phyloP scores from a whole-genome alignment of 768 basidiomycete genomes.

The Auricularia auricula-judae region DNA sequence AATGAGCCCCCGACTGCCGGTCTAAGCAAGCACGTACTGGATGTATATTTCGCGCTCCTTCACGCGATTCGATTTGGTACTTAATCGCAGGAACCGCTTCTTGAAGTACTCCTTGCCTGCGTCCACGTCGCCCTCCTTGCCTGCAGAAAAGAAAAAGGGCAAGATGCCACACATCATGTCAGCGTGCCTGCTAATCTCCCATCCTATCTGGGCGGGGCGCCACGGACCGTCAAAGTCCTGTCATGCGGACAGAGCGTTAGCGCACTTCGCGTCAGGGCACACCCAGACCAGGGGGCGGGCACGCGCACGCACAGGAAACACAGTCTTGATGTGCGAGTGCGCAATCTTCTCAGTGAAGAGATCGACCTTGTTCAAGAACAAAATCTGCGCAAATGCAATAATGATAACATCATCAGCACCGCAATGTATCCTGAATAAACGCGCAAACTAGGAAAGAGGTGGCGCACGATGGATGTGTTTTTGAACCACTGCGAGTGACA shows the following conservation, averaged over 20 bases:
- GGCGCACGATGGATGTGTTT: conserved; percentile 72
- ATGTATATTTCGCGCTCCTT: conserved; percentile 89
- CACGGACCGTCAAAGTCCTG: conserved; percentile 77
- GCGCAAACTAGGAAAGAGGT: neutral
- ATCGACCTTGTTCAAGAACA: conserved; percentile 94
- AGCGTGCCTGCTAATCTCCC: neutral
- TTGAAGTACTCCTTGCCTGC: conserved; percentile 87
- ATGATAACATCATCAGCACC: neutral
- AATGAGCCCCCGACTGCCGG: conserved; percentile 1
- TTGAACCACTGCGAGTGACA: conserved; percentile 98
- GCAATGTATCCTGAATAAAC: conserved; percentile 1
- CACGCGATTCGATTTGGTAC: conserved; percentile 74
- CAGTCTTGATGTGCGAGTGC: conserved; percentile 74
- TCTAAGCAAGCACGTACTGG: conserved; percentile 47
- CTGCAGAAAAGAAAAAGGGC: neutral
- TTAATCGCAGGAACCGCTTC: conserved; percentile 67
- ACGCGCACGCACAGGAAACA: conserved; percentile 59
- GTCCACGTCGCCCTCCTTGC: conserved; percentile 39
- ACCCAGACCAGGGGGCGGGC: neutral
- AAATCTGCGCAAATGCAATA: conserved; percentile 40
- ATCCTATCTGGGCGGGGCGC: neutral
- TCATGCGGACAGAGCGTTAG: neutral
- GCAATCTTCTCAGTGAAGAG: conserved; percentile 78
- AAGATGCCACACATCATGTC: neutral
- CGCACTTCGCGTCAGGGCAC: neutral